phyloP scores from a whole-genome alignment of 345 rosid genomes.

The Raphanus sativus region DNA sequence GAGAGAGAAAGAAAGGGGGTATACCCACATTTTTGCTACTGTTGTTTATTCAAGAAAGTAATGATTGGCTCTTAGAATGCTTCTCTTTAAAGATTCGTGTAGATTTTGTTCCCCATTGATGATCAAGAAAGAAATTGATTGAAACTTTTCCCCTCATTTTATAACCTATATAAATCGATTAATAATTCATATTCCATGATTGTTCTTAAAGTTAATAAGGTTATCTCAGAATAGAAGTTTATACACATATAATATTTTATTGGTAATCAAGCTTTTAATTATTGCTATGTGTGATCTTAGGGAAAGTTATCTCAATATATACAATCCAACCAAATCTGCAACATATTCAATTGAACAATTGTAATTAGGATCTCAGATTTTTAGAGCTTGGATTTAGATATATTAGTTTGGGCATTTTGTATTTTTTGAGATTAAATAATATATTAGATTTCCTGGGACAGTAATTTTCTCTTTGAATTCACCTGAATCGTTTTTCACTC shows the following conservation, averaged over 20 bases:
- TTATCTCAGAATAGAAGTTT: conserved; percentile 27
- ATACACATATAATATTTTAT: not conserved
- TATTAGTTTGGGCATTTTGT: not conserved
- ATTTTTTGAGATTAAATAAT: conserved; percentile 8
- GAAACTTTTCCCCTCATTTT: conserved; percentile 10
- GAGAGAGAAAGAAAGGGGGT: not conserved
- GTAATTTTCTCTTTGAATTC: conserved; percentile 17
- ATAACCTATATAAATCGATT: conserved; percentile 32
- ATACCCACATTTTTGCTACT: conserved; percentile 5
- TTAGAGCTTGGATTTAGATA: conserved; percentile 27
- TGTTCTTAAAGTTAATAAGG: conserved; percentile 31
- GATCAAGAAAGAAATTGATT: conserved; percentile 25
- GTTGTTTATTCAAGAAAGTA: conserved; percentile 24
- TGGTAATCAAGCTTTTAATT: not conserved
- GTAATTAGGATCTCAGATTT: conserved; percentile 1
- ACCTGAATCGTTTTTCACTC: not conserved
- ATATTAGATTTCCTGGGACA: conserved; percentile 10
- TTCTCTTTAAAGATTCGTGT: conserved; percentile 35
- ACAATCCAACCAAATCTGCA: conserved; percentile 4
- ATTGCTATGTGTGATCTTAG: conserved; percentile 15
- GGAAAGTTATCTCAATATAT: conserved; percentile 3
- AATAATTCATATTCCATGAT: conserved; percentile 34
- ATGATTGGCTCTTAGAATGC: conserved; percentile 38
- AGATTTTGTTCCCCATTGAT: conserved; percentile 38
- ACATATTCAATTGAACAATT: not conserved